Evolutionary conservation across 169 alveolate species (phyloP).

Genomic region (Plasmodium sp.): DNA sequence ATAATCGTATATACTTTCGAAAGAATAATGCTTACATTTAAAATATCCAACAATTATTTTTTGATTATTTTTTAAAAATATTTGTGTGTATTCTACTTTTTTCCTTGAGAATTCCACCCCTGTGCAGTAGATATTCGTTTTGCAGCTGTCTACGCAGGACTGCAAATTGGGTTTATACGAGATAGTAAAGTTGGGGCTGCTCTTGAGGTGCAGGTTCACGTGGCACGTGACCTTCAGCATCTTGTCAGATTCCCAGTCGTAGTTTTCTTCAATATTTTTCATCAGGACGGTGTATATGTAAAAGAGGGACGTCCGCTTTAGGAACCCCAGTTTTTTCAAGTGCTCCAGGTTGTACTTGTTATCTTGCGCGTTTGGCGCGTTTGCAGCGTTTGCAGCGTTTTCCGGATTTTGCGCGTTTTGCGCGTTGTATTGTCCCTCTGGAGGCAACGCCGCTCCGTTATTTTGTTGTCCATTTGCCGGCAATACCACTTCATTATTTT

Average conservation of each 20-base stretch:
- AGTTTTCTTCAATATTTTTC: conserved; percentile 36
- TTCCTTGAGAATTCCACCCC: conserved; percentile 65
- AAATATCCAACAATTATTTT: conserved; percentile 69
- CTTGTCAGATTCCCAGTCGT: conserved; percentile 18
- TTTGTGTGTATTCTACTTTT: conserved; percentile 30
- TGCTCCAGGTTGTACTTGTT: conserved; percentile 26
- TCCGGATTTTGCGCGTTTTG: too few relatives aligned
- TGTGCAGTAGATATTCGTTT: conserved; percentile 79
- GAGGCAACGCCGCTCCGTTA: neutral
- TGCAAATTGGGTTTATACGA: conserved; percentile 68
- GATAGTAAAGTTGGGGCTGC: conserved; percentile 34
- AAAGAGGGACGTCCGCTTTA: conserved; percentile 25
- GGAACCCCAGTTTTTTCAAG: conserved; percentile 8
- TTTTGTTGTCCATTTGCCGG: neutral
- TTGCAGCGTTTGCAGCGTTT: neutral
- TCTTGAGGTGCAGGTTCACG: conserved; percentile 26
- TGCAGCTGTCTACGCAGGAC: conserved; percentile 78
- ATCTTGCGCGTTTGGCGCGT: neutral
- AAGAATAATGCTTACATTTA: conserved; percentile 59
- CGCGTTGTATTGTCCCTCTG: neutral
- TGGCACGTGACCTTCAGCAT: conserved; percentile 46
- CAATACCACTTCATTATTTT: neutral
- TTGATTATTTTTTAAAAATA: conserved; percentile 58
- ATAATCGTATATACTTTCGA: conserved; percentile 50
- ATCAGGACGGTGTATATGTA: conserved; percentile 21